These are phyloP conservation scores for Nicotiana undulata DNA, from an alignment of 257 asterid species.

Conservation along the genomic window DNA sequence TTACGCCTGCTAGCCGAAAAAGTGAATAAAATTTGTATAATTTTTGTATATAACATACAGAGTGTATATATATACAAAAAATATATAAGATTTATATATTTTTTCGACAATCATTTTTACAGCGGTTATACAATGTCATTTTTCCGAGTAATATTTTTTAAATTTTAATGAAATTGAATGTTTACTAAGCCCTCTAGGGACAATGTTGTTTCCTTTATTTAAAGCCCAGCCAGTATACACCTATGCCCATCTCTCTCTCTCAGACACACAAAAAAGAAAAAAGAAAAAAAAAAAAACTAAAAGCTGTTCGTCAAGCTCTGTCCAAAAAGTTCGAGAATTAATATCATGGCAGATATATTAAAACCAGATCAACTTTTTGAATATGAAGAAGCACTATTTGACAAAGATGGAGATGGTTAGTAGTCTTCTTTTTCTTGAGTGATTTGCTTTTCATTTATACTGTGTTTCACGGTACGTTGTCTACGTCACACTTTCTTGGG, in stretches of 20 bases:
- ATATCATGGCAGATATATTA: slow-evolving; percentile 24
- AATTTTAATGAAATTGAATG: background rate
- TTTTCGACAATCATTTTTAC: too few relatives aligned
- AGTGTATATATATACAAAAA: too few relatives aligned
- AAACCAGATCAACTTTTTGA: slow-evolving; percentile 35
- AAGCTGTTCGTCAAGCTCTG: background rate
- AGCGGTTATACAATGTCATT: too few relatives aligned
- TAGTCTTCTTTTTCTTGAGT: background rate
- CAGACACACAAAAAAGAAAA: background rate
- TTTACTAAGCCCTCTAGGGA: slow-evolving; percentile 19
- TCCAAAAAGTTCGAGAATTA: background rate
- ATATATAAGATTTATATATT: too few relatives aligned
- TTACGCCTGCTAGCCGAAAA: too few relatives aligned
- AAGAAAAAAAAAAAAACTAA: too few relatives aligned
- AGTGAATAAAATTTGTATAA: too few relatives aligned
- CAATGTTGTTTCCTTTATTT: slow-evolving; percentile 20
- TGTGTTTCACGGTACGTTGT: too few relatives aligned
- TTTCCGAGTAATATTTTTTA: too few relatives aligned
- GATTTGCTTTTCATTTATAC: too few relatives aligned
- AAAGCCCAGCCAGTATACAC: slow-evolving; percentile 28
- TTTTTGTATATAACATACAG: too few relatives aligned
- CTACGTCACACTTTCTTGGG: too few relatives aligned
- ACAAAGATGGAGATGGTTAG: slow-evolving; percentile 39
- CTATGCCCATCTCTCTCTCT: background rate
- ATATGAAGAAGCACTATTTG: slow-evolving; percentile 43